Evolutionary conservation across 257 asterid genomes (phyloP).

Genomic region (Przewalskia tangutica): DNA sequence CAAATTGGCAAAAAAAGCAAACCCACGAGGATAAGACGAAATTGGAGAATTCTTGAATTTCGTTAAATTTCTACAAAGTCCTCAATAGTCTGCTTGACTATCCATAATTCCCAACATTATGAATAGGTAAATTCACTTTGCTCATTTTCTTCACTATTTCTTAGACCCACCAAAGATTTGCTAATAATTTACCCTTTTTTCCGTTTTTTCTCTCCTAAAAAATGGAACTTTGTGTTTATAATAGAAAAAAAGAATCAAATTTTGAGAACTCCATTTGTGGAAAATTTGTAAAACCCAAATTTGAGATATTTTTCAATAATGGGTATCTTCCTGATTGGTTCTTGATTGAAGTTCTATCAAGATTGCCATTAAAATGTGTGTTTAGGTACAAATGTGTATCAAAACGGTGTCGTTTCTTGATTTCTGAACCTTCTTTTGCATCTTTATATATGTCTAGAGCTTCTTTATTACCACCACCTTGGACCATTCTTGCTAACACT

Average conservation of each 20-base stretch:
- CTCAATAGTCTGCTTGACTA: too few species aligned
- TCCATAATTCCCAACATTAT: too few species aligned
- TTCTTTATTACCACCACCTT: not conserved
- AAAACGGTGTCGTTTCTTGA: not conserved
- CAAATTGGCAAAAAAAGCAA: not conserved
- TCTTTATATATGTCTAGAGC: not conserved
- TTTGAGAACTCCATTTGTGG: not conserved
- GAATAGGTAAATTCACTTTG: too few species aligned
- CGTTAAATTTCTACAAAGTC: too few species aligned
- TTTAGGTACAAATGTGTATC: constrained; percentile 10
- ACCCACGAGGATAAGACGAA: not conserved
- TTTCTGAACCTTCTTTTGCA: not conserved
- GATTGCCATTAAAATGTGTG: constrained; percentile 4
- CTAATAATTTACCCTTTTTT: not conserved
- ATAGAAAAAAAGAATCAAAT: not conserved
- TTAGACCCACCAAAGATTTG: not conserved
- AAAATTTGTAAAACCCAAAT: not conserved
- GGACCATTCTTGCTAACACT: not conserved
- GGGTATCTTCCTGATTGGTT: constrained; percentile 6
- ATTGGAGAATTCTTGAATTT: too few species aligned
- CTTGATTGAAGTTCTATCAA: not conserved
- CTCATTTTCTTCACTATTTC: not conserved
- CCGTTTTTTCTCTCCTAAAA: not conserved
- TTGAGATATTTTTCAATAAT: not conserved
- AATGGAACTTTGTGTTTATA: not conserved